Conservation (phyloP, 2,329 filamentous ascomycete genomes). For the Coniochaeta prunicola region DNA sequence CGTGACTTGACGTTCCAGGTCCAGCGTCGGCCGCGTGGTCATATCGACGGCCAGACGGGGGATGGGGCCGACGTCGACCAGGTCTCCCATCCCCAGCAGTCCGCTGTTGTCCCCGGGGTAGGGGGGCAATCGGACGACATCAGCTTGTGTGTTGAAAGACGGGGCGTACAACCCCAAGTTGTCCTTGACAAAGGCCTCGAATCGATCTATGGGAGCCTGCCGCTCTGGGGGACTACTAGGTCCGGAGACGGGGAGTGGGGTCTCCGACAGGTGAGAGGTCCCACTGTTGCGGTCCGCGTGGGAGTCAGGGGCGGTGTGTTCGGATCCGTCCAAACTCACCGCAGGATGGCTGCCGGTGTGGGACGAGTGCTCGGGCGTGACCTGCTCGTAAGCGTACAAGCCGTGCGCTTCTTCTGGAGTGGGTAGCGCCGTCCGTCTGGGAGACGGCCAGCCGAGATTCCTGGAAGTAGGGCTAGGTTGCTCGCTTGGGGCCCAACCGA, state of each 20-base stretch:
- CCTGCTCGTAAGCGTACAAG: neutral
- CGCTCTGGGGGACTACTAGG: neutral
- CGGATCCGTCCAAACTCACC: neutral
- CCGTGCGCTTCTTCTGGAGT: neutral
- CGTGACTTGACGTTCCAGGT: slow-evolving; percentile 5
- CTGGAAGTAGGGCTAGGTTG: too few species aligned
- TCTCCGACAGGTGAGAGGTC: too few species aligned
- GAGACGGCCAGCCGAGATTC: neutral
- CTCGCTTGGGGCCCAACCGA: too few species aligned
- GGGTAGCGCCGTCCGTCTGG: neutral
- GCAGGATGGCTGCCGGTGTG: neutral
- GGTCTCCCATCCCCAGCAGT: neutral
- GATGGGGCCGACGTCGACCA: neutral
- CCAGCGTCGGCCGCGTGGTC: slow-evolving; percentile 5
- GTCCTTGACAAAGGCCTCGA: slow-evolving; percentile 9
- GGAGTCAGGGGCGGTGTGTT: too few species aligned
- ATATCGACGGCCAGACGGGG: slow-evolving; percentile 5
- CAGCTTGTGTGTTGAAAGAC: slow-evolving; percentile 1
- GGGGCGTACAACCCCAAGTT: slow-evolving; percentile 7
- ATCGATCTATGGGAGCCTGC: slow-evolving; percentile 4
- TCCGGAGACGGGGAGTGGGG: neutral
- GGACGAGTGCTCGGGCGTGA: neutral
- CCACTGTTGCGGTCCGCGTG: too few species aligned
- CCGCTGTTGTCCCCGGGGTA: neutral
- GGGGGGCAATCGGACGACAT: neutral